Conservation (phyloP, 1,284 basidiomycete genomes). For the Ceratobasidium sp. region DNA sequence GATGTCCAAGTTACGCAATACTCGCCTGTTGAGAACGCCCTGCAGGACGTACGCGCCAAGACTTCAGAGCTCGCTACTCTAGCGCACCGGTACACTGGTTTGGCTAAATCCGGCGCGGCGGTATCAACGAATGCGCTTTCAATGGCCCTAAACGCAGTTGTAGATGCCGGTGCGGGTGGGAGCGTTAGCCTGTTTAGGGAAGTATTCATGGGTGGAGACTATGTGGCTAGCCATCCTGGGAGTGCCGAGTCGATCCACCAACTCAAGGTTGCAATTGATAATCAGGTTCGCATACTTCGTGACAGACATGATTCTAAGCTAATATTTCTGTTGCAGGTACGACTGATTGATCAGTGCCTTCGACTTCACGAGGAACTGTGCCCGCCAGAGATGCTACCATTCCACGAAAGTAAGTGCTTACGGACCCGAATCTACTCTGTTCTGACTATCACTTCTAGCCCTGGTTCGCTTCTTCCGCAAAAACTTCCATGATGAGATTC, state of each 20-base stretch:
- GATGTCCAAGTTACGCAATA: slow-evolving; percentile 77
- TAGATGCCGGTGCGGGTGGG: slow-evolving; percentile 81
- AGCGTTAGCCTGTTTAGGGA: slow-evolving; percentile 81
- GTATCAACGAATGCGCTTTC: slow-evolving; percentile 85
- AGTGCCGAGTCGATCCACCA: slow-evolving; percentile 73
- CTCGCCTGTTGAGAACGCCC: slow-evolving; percentile 85
- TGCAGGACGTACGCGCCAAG: slow-evolving; percentile 79
- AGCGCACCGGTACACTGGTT: slow-evolving; percentile 72
- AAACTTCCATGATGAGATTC: slow-evolving; percentile 89
- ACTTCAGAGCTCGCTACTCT: slow-evolving; percentile 77
- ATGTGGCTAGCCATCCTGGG: slow-evolving; percentile 72
- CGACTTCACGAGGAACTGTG: slow-evolving; percentile 84
- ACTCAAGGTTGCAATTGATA: slow-evolving; percentile 76
- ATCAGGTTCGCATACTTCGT: slow-evolving; percentile 65
- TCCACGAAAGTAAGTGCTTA: slow-evolving; percentile 70
- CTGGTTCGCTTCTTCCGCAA: slow-evolving; percentile 88
- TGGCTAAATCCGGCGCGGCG: slow-evolving; percentile 76
- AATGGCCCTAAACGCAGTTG: slow-evolving; percentile 86
- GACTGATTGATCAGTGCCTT: slow-evolving; percentile 83
- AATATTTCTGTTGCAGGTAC: slow-evolving; percentile 58
- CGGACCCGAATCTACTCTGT: background rate
- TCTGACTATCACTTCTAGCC: slow-evolving; percentile 47
- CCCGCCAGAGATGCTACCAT: slow-evolving; percentile 84
- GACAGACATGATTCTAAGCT: background rate
- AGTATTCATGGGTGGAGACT: slow-evolving; percentile 78